Evolutionary conservation across 2,329 filamentous ascomycete species (phyloP).

Genomic region (Zymoseptoria crescenta): DNA sequence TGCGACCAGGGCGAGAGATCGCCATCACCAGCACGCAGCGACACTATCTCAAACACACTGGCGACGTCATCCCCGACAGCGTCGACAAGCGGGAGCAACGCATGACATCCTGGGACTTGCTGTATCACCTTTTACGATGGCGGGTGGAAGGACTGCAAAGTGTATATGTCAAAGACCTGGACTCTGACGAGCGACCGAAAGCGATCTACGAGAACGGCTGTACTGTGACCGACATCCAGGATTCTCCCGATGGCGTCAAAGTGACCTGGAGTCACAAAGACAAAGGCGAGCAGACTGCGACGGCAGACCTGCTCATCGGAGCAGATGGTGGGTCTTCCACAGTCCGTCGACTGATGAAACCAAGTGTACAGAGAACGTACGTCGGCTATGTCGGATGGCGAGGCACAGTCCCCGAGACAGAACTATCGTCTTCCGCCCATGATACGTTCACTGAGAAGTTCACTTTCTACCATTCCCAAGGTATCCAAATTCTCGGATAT

Average conservation of each 20-base stretch:
- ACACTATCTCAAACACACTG: slow-evolving; percentile 24
- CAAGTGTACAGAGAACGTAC: slow-evolving; percentile 24
- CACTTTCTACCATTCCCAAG: slow-evolving; percentile 34
- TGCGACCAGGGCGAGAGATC: slow-evolving; percentile 31
- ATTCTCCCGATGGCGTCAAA: slow-evolving; percentile 12
- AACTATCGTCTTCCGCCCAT: slow-evolving; percentile 27
- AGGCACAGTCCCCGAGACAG: slow-evolving; percentile 27
- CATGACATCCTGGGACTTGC: slow-evolving; percentile 45
- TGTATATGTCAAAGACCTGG: slow-evolving; percentile 20
- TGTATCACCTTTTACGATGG: slow-evolving; percentile 40
- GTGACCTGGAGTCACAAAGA: slow-evolving; percentile 23
- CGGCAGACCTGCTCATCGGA: slow-evolving; percentile 35
- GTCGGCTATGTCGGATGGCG: slow-evolving; percentile 28
- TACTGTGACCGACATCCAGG: slow-evolving; percentile 22
- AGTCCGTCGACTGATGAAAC: slow-evolving; percentile 20
- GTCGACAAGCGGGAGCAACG: slow-evolving; percentile 31
- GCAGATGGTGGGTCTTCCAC: slow-evolving; percentile 36
- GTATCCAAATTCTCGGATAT: slow-evolving; percentile 36
- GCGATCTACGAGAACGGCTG: slow-evolving; percentile 26
- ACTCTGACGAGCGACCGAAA: slow-evolving; percentile 10
- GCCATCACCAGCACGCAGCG: slow-evolving; percentile 22
- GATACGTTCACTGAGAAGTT: slow-evolving; percentile 33
- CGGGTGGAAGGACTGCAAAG: slow-evolving; percentile 37
- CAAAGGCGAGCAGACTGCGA: slow-evolving; percentile 13
- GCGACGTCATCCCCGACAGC: slow-evolving; percentile 22